A percentile compares a stretch with the other conserved stretches of the same genome.
phyloP scores from a whole-genome alignment of 2,329 filamentous ascomycete species.

The Aspergillus carbonarius region DNA sequence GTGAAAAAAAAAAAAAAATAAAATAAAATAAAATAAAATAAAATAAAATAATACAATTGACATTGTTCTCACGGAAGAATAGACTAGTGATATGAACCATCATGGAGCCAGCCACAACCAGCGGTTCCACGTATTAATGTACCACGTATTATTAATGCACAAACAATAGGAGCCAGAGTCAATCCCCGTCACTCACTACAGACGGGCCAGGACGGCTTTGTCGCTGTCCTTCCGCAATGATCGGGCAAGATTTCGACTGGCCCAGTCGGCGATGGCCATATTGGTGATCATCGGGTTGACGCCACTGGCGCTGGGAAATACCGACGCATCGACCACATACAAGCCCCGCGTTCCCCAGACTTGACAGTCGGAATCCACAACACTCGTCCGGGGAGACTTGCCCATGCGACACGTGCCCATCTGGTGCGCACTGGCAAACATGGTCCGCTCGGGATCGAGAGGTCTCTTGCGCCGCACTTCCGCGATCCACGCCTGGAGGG shows the following conservation, averaged over 20 bases:
- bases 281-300: conserved; percentile 55
- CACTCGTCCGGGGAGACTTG: conserved; percentile 38
- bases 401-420: conserved; percentile 55
- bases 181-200: conserved; percentile 12
- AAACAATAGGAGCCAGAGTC: not conserved
- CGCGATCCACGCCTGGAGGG: conserved; percentile 57
- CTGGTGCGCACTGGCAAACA: conserved; percentile 51
- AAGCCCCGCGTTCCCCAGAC: conserved; percentile 49
- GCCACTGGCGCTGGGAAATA: conserved; percentile 52
- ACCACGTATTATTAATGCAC: not conserved
- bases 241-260: conserved; percentile 41
- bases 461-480: conserved; percentile 49
- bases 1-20: too few relatives aligned
- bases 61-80: not conserved
- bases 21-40: too few relatives aligned
- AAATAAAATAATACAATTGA: not conserved
- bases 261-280: conserved; percentile 52
- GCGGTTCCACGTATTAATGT: not conserved
- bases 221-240: conserved; percentile 22
- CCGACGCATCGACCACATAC: conserved; percentile 51
- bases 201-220: conserved; percentile 22
- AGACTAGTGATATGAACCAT: not conserved
- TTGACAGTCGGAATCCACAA: conserved; percentile 47
- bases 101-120: not conserved
- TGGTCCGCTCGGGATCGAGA: conserved; percentile 45